Evolutionary conservation across 1,139 yeast species (phyloP).

Genomic region (Protomyces lactucae-debilis): DNA sequence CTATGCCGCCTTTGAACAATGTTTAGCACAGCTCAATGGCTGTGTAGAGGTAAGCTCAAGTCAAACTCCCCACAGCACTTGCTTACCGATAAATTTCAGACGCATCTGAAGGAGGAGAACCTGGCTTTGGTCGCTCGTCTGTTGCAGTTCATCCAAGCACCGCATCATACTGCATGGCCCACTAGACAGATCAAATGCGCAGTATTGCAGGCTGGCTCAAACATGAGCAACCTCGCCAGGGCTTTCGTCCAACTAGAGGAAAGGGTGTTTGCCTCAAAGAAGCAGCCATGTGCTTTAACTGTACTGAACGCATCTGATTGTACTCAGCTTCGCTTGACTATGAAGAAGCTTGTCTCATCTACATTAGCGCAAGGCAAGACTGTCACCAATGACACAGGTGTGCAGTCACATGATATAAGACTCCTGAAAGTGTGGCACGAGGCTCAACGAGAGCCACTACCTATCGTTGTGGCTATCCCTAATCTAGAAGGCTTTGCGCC

Average conservation of each 20-base stretch:
- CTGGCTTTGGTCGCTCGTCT: neutral
- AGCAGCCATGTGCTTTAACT: neutral
- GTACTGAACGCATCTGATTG: slow-evolving; percentile 10
- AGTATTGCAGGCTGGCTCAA: neutral
- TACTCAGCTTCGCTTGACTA: neutral
- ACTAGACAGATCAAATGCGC: neutral
- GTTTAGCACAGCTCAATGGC: neutral
- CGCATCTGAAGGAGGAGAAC: neutral
- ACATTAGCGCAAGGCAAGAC: neutral
- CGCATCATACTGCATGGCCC: neutral
- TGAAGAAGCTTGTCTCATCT: slow-evolving; percentile 9
- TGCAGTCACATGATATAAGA: slow-evolving; percentile 12
- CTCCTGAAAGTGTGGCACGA: slow-evolving; percentile 7
- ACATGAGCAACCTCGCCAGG: neutral
- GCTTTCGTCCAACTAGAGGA: neutral
- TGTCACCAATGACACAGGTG: neutral
- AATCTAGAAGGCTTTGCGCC: slow-evolving; percentile 1
- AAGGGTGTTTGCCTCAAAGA: neutral
- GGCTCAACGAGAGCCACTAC: neutral
- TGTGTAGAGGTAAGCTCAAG: neutral
- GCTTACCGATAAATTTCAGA: neutral
- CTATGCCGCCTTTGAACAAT: neutral
- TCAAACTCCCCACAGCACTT: no score
- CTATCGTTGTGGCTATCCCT: neutral
- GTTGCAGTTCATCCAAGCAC: neutral